Evolutionary conservation across 192 early-diverging fungal genomes (phyloP).

Genomic region (Backusella liffmaniae): DNA sequence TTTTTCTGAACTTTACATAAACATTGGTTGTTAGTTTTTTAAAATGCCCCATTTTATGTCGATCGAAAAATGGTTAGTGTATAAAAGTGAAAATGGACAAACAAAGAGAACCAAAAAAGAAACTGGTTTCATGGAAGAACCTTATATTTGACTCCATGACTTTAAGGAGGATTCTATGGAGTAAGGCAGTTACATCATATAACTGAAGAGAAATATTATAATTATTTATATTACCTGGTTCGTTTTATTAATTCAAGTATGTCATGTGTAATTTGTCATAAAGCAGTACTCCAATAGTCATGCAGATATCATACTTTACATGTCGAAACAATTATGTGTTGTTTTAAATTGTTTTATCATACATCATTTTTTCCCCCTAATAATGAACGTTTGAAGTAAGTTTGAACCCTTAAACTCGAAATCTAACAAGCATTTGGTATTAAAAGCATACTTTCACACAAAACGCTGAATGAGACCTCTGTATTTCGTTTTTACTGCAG

Average conservation of each 20-base stretch:
- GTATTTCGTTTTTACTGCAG: no score
- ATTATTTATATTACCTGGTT: background rate
- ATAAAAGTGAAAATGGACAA: background rate
- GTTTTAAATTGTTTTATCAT: no score
- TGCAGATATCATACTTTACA: background rate
- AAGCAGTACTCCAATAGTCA: background rate
- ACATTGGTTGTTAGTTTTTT: conserved; percentile 11
- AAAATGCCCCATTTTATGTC: background rate
- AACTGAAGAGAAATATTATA: background rate
- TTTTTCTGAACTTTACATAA: background rate
- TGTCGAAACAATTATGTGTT: no score
- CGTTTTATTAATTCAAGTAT: background rate
- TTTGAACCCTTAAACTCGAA: no score
- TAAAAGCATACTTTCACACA: no score
- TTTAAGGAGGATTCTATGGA: background rate
- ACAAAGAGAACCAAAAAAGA: background rate
- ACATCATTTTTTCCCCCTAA: no score
- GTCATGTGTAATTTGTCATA: background rate
- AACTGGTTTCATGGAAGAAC: background rate
- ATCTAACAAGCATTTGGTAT: no score
- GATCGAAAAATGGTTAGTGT: background rate
- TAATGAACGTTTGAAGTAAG: no score
- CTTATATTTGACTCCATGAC: background rate
- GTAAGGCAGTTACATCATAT: background rate
- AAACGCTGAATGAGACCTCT: no score